phyloP scores from a whole-genome alignment of 192 early-diverging fungal species.

The Gamsiella multidivaricata region DNA sequence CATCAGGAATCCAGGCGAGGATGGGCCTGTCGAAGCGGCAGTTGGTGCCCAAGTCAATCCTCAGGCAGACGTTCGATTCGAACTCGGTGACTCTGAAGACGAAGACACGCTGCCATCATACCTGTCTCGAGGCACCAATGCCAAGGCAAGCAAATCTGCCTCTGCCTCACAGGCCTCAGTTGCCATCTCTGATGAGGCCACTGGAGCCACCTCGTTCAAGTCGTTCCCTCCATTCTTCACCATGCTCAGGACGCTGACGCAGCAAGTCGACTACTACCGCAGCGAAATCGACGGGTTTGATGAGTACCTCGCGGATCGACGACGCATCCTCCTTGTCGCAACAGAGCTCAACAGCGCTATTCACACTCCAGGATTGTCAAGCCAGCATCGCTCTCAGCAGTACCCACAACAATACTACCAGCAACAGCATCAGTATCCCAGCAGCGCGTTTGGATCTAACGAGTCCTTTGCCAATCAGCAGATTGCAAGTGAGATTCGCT shows the following conservation, averaged over 20 bases:
- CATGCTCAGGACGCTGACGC: conserved; percentile 68
- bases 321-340: conserved; percentile 66
- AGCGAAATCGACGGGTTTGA: conserved; percentile 71
- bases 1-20: conserved; percentile 44
- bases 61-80: conserved; percentile 14
- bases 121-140: conserved; percentile 7
- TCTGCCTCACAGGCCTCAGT: too few species aligned
- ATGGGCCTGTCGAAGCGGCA: conserved; percentile 11
- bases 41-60: background rate
- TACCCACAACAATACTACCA: conserved; percentile 31
- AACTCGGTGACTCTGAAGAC: conserved; percentile 45
- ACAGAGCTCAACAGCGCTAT: conserved; percentile 56
- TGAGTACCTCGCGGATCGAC: conserved; percentile 60
- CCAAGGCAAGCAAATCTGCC: conserved; percentile 27
- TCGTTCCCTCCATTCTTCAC: conserved; percentile 74
- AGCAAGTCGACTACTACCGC: conserved; percentile 75
- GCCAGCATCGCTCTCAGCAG: conserved; percentile 7
- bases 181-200: conserved; percentile 33
- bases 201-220: conserved; percentile 54
- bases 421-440: conserved; percentile 46
- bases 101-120: conserved; percentile 50
- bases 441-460: conserved; percentile 48
- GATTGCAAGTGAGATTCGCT: conserved; percentile 4
- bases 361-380: conserved; percentile 37
- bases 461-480: conserved; percentile 24